phyloP scores from a whole-genome alignment of 2,329 filamentous ascomycete species.

The Aspergillus udagawae region DNA sequence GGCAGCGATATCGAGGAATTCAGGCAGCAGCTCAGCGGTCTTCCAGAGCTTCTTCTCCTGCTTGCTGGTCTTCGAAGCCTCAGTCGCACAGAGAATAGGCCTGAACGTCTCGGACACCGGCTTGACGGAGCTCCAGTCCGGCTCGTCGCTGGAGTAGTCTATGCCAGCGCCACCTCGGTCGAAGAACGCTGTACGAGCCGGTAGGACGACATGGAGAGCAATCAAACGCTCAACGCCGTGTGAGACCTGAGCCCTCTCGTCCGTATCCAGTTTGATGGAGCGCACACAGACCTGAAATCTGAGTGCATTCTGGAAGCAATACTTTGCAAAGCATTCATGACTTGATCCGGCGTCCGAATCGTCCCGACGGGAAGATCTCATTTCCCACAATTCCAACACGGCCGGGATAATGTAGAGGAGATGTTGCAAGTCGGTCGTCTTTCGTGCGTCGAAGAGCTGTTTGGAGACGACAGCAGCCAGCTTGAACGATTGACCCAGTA shows the following conservation, averaged over 20 bases:
- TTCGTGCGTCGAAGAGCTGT: constrained; percentile 25
- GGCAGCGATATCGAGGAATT: constrained; percentile 45
- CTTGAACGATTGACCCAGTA: constrained; percentile 34
- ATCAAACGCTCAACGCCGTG: constrained; percentile 35
- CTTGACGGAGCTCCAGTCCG: constrained; percentile 32
- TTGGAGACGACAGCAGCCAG: constrained; percentile 28
- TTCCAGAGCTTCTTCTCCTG: constrained; percentile 22
- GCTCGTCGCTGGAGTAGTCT: constrained; percentile 30
- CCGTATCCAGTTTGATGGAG: constrained; percentile 25
- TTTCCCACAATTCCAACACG: constrained; percentile 35
- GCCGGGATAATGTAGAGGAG: constrained; percentile 32
- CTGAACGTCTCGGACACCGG: constrained; percentile 34
- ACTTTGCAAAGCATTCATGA: constrained; percentile 32
- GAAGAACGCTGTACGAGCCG: constrained; percentile 36
- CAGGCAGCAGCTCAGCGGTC: constrained; percentile 33
- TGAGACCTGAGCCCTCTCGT: constrained; percentile 28
- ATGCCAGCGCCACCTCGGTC: constrained; percentile 30
- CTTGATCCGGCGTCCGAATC: constrained; percentile 30
- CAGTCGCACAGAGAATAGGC: constrained; percentile 29
- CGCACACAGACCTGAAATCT: constrained; percentile 28
- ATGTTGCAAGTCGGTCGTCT: constrained; percentile 31
- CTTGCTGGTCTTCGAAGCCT: constrained; percentile 11
- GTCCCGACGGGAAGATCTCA: constrained; percentile 32
- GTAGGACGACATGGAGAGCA: constrained; percentile 40
- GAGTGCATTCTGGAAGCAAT: constrained; percentile 33